Conservation (phyloP, 192 early-diverging fungal species). For the Coemansia sp. region DNA sequence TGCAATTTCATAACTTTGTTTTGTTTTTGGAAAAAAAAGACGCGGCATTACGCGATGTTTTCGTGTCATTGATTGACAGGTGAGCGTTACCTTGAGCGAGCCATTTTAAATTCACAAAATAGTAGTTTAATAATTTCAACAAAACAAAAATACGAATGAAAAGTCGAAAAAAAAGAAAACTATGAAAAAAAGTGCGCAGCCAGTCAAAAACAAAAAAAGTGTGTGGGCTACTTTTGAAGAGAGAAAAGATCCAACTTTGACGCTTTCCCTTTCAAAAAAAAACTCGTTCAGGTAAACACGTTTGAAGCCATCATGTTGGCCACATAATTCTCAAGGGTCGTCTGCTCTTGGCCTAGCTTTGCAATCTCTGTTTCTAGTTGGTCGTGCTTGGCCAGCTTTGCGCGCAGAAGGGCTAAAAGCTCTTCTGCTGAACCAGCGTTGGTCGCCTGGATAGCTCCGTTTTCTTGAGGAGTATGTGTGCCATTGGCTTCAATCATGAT, state of each 20-base stretch:
- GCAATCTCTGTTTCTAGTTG: slow-evolving; percentile 24
- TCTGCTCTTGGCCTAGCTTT: slow-evolving; percentile 39
- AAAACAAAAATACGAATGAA: background rate
- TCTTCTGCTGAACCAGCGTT: slow-evolving; percentile 2
- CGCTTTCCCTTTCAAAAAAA: slow-evolving; percentile 6
- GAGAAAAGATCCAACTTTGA: background rate
- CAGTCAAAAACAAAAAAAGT: background rate
- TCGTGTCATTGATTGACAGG: background rate
- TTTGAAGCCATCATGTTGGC: slow-evolving; percentile 48
- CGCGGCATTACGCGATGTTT: background rate
- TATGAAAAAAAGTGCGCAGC: slow-evolving; percentile 5
- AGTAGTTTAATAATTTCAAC: background rate
- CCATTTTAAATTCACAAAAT: slow-evolving; percentile 10
- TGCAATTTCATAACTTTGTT: background rate
- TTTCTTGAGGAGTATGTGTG: background rate
- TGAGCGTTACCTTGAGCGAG: slow-evolving; percentile 33
- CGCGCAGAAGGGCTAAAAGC: slow-evolving; percentile 21
- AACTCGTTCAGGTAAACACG: slow-evolving; percentile 29
- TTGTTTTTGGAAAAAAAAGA: background rate
- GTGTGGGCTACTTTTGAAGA: background rate
- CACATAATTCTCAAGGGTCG: slow-evolving; percentile 48
- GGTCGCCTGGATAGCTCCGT: background rate
- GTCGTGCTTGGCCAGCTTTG: slow-evolving; percentile 29
- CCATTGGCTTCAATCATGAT: background rate
- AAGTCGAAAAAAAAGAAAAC: slow-evolving; percentile 5